Conservation (phyloP, 2,329 filamentous ascomycete genomes). For the Cladosporium halotolerans region DNA sequence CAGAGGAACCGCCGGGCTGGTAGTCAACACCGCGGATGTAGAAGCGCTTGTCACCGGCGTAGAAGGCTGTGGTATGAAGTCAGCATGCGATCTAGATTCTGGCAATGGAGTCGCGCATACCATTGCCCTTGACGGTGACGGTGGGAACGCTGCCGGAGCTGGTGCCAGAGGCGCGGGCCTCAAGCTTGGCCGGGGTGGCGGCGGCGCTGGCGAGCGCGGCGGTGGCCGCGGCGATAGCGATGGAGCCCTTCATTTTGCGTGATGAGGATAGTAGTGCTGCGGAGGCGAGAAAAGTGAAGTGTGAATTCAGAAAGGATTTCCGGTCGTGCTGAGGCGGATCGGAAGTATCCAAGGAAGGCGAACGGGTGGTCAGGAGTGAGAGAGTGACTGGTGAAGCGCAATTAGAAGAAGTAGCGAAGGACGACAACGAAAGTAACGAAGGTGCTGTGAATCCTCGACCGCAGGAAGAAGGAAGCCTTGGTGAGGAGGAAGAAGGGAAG, state of each 20-base stretch:
- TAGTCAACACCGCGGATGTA: constrained; percentile 57
- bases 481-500: constrained; percentile 13
- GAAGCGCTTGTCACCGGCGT: constrained; percentile 54
- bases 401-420: constrained; percentile 9
- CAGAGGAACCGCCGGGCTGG: constrained; percentile 51
- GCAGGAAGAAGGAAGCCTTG: constrained; percentile 2
- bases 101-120: constrained; percentile 27
- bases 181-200: constrained; percentile 32
- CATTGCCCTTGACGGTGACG: constrained; percentile 57
- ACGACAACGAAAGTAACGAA: constrained; percentile 7
- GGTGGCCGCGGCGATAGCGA: constrained; percentile 41
- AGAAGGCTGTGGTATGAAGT: constrained; percentile 46
- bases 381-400: constrained; percentile 16
- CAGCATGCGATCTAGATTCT: constrained; percentile 14
- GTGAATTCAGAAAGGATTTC: constrained; percentile 8
- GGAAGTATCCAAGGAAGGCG: constrained; percentile 4
- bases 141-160: constrained; percentile 43
- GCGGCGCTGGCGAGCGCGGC: constrained; percentile 43
- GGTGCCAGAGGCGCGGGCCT: constrained; percentile 33
- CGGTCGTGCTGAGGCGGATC: background rate
- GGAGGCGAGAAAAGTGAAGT: constrained; percentile 8
- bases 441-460: constrained; percentile 3
- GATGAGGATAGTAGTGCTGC: background rate
- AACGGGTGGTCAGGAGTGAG: constrained; percentile 14
- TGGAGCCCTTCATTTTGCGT: constrained; percentile 48